Conservation (phyloP, 257 asterid genomes). For the Solanum lignicaule region DNA sequence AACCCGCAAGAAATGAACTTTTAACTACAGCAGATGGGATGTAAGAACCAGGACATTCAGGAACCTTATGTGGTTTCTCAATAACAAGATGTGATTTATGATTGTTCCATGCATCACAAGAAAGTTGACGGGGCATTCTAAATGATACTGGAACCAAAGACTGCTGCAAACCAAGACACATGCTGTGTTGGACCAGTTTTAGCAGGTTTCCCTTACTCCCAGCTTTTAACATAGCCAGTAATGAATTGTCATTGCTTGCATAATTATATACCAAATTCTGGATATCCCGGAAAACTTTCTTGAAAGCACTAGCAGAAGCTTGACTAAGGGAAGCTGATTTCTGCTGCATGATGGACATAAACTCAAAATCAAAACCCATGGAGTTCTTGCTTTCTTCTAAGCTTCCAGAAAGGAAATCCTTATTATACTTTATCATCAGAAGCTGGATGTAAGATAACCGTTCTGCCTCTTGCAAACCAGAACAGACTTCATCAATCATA, state of each 20-base stretch:
- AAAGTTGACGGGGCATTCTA: constrained; percentile 50
- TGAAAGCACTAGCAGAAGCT: constrained; percentile 62
- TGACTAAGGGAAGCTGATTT: constrained; percentile 49
- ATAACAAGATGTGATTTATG: constrained; percentile 25
- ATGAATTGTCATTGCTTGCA: constrained; percentile 43
- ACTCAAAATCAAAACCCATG: constrained; percentile 23
- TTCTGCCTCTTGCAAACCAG: constrained; percentile 79
- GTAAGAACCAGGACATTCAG: constrained; percentile 21
- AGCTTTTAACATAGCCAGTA: constrained; percentile 75
- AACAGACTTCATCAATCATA: constrained; percentile 55
- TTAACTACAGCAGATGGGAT: constrained; percentile 62
- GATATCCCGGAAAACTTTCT: constrained; percentile 51
- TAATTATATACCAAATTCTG: constrained; percentile 61
- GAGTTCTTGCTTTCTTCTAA: constrained; percentile 28
- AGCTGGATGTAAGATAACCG: constrained; percentile 36
- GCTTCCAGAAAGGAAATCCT: constrained; percentile 41
- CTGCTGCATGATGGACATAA: constrained; percentile 32
- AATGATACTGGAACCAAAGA: constrained; percentile 61
- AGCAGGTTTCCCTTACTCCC: constrained; percentile 94
- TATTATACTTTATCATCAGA: constrained; percentile 45
- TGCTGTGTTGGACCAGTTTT: constrained; percentile 80
- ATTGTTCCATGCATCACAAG: constrained; percentile 75
- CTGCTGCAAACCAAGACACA: constrained; percentile 93
- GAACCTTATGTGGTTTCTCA: constrained; percentile 11
- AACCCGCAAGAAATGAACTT: constrained; percentile 60